These are phyloP conservation scores for Gracilaria caudata DNA, from an alignment of 23 red algal genomes.

Conservation along the genomic window DNA sequence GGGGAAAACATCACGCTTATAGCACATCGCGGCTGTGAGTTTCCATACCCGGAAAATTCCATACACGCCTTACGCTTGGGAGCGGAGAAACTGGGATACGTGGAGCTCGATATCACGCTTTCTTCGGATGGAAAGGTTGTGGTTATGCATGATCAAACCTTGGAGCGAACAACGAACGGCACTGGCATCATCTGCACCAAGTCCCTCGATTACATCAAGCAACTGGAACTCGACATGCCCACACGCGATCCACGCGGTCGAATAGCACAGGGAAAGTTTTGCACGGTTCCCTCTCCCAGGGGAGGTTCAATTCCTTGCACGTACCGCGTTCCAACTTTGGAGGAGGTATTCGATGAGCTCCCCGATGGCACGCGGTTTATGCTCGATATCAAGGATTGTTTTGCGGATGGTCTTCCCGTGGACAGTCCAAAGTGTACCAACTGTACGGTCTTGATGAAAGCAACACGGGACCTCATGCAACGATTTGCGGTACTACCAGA, in stretches of 20 bases:
- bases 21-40: constrained; percentile 64
- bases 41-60: constrained; percentile 71
- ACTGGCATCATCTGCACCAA: constrained; percentile 46
- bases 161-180: constrained; percentile 70
- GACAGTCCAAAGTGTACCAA: constrained; percentile 27
- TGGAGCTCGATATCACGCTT: constrained; percentile 57
- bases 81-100: constrained; percentile 16
- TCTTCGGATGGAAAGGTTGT: constrained; percentile 47
- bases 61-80: constrained; percentile 34
- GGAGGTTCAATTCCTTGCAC: constrained; percentile 47
- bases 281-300: neutral
- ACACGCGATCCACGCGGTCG: constrained; percentile 43
- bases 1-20: constrained; percentile 67
- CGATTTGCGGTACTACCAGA: constrained; percentile 26
- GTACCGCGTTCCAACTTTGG: constrained; percentile 56
- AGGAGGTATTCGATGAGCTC: constrained; percentile 54
- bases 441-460: constrained; percentile 41
- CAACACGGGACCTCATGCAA: constrained; percentile 31
- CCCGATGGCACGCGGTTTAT: constrained; percentile 48
- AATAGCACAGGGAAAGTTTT: constrained; percentile 63
- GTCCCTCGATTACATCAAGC: constrained; percentile 35
- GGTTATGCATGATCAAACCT: constrained; percentile 52
- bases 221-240: constrained; percentile 49
- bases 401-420: constrained; percentile 12
- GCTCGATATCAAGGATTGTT: constrained; percentile 60